These are phyloP conservation scores for Podila horticola DNA, from an alignment of 192 early-diverging fungal species.

Conservation along the genomic window DNA sequence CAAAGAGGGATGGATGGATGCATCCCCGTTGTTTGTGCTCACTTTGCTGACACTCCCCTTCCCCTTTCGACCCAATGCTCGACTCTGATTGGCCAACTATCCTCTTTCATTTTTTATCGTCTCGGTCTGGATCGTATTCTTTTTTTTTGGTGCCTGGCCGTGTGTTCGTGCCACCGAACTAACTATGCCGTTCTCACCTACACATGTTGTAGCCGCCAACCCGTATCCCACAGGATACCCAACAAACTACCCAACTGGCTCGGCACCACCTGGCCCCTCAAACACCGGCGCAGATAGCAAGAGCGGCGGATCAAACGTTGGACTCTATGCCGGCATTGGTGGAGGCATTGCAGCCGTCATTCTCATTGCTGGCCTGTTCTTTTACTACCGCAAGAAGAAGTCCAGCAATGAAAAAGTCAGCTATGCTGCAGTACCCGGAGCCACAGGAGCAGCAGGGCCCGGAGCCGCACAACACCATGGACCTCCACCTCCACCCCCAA, in stretches of 20 bases:
- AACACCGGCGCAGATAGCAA: neutral
- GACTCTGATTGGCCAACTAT: neutral
- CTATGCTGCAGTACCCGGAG: neutral
- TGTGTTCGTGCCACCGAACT: neutral
- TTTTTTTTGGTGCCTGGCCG: too few relatives aligned
- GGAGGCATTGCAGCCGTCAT: constrained; percentile 19
- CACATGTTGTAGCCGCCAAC: neutral
- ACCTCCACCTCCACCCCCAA: neutral
- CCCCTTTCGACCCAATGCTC: neutral
- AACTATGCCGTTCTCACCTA: neutral
- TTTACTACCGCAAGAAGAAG: constrained; percentile 18
- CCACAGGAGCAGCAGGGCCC: neutral
- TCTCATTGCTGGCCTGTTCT: constrained; percentile 17
- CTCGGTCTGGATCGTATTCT: too few relatives aligned
- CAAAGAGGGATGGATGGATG: neutral
- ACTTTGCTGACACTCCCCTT: neutral
- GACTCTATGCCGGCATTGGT: constrained; percentile 33
- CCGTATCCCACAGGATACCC: neutral
- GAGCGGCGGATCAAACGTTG: constrained; percentile 10
- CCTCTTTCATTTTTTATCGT: neutral
- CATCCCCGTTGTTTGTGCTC: neutral
- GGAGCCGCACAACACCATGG: neutral
- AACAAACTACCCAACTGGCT: neutral
- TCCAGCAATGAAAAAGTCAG: neutral
- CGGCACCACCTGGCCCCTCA: neutral